Evolutionary conservation across 257 asterid species (phyloP).

Genomic region (Capsicum rhomboideum): DNA sequence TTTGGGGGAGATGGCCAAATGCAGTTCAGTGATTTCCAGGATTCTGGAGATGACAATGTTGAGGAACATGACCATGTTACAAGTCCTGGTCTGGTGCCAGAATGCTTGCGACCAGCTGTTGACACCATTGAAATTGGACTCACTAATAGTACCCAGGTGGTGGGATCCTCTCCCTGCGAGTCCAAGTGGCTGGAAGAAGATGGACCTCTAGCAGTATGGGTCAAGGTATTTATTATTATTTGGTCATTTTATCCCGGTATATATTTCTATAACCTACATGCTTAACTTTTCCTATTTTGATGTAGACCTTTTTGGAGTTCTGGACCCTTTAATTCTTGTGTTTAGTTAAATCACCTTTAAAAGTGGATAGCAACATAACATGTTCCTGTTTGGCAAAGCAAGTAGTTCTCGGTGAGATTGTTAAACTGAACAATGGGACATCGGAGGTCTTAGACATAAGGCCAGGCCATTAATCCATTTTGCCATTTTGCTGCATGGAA

Average conservation of each 20-base stretch:
- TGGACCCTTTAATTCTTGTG: not conserved
- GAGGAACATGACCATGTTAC: slow-evolving; percentile 39
- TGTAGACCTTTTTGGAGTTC: not conserved
- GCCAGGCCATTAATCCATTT: not conserved
- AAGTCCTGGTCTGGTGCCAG: slow-evolving; percentile 30
- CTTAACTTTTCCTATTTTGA: not conserved
- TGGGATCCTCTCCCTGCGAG: slow-evolving; percentile 28
- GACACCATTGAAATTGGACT: slow-evolving; percentile 36
- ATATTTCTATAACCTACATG: not conserved
- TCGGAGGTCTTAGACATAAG: not conserved
- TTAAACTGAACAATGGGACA: not conserved
- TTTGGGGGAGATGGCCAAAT: slow-evolving; percentile 48
- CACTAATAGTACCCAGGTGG: slow-evolving; percentile 32
- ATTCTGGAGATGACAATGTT: slow-evolving; percentile 49
- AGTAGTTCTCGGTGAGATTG: not conserved
- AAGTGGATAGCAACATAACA: not conserved
- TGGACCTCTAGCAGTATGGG: slow-evolving; percentile 91
- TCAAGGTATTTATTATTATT: slow-evolving; percentile 51
- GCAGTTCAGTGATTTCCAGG: slow-evolving; percentile 43
- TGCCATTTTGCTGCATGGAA: not conserved
- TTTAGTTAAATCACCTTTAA: not conserved
- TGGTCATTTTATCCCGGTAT: not conserved
- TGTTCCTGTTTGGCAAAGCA: not conserved
- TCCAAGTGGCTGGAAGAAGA: slow-evolving; percentile 49
- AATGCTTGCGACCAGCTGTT: slow-evolving; percentile 15